A percentile compares a stretch with the other conserved stretches of the same genome.
These are phyloP conservation scores for Entelexis sorbosivorans DNA, from an alignment of 1,139 yeast species.

Conservation along the genomic window DNA sequence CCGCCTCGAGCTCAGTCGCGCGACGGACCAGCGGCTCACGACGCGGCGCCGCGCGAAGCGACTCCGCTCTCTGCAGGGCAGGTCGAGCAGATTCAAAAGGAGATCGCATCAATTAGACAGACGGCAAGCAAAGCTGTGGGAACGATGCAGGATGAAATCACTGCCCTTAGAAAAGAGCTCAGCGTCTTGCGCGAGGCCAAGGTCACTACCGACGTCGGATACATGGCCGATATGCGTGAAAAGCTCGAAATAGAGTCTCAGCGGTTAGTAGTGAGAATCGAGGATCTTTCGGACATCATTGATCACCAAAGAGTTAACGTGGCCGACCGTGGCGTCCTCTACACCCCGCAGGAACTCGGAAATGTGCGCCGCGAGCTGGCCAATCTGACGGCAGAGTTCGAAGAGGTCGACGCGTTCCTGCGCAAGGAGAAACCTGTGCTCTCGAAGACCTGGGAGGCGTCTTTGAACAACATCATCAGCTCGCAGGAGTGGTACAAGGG, in stretches of 20 bases:
- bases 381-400: slow-evolving; percentile 45
- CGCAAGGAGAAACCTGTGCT: slow-evolving; percentile 65
- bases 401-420: slow-evolving; percentile 51
- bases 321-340: slow-evolving; percentile 81
- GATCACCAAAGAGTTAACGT: slow-evolving; percentile 87
- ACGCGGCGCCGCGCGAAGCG: slow-evolving; percentile 1
- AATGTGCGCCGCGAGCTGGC: slow-evolving; percentile 54
- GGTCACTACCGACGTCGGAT: slow-evolving; percentile 39
- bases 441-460: slow-evolving; percentile 89
- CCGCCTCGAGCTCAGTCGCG: neutral
- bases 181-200: slow-evolving; percentile 41
- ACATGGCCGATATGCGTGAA: slow-evolving; percentile 67
- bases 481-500: slow-evolving; percentile 86
- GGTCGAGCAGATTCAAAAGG: slow-evolving; percentile 37
- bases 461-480: slow-evolving; percentile 78
- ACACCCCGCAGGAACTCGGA: slow-evolving; percentile 61
- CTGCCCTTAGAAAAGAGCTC: slow-evolving; percentile 39
- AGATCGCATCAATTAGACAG: slow-evolving; percentile 55
- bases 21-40: neutral
- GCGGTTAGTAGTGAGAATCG: slow-evolving; percentile 61
- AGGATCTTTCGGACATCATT: slow-evolving; percentile 82
- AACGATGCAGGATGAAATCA: slow-evolving; percentile 37
- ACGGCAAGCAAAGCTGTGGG: slow-evolving; percentile 41
- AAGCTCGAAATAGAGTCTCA: slow-evolving; percentile 73
- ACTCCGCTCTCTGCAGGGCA: slow-evolving; percentile 4